These are phyloP conservation scores for Solanum pinnatisectum DNA, from an alignment of 257 asterid genomes.

Conservation along the genomic window DNA sequence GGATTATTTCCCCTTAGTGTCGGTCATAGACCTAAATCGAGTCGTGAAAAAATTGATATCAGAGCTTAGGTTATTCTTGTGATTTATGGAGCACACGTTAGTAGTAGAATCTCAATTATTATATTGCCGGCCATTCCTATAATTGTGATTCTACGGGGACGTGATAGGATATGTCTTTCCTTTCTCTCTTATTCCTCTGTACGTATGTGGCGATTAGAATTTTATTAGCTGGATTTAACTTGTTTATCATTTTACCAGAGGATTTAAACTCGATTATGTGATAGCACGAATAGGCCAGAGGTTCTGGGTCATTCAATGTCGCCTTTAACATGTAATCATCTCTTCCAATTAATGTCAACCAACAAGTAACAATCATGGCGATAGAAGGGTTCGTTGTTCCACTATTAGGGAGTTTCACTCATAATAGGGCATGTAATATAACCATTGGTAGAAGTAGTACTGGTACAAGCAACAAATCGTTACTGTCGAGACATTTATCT, in stretches of 20 bases:
- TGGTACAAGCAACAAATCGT: not conserved
- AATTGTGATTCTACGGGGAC: not conserved
- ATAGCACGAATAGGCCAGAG: not conserved
- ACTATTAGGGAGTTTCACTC: not conserved
- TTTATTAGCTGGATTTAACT: too few relatives aligned
- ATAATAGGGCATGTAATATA: not conserved
- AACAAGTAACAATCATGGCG: not conserved
- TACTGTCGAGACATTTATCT: too few relatives aligned
- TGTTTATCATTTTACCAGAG: not conserved
- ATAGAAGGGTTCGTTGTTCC: not conserved
- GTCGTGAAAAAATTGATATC: too few relatives aligned
- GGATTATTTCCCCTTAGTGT: too few relatives aligned
- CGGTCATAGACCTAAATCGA: too few relatives aligned
- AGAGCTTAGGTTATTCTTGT: not conserved
- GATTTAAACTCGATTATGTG: not conserved
- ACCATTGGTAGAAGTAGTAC: not conserved
- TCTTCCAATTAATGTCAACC: not conserved
- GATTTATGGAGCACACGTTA: not conserved
- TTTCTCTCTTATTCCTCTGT: not conserved
- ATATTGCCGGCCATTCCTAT: not conserved
- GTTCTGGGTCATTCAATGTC: not conserved
- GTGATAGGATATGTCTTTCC: not conserved
- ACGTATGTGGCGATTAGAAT: not conserved
- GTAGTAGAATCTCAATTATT: not conserved
- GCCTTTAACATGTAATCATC: not conserved